Conservation (phyloP, 1,139 yeast genomes). For the Saccharomyces hybrid region DNA sequence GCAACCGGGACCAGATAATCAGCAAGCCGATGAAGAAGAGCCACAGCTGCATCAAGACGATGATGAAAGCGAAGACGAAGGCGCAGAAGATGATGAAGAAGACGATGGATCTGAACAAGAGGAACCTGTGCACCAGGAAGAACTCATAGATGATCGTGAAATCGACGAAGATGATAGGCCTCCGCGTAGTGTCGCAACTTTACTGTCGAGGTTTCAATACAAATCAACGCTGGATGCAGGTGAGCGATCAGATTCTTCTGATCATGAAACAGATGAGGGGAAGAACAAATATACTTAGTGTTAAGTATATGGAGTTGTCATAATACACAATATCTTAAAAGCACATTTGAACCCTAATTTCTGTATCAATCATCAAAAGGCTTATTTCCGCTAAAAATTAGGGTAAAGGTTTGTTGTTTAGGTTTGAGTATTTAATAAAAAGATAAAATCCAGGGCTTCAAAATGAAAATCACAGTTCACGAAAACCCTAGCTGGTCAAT, state of each 20-base stretch:
- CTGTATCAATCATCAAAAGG: not conserved
- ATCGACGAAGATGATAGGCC: slow-evolving; percentile 23
- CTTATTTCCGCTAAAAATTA: too few species aligned
- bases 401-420: too few species aligned
- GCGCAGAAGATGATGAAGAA: too few species aligned
- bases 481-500: not conserved
- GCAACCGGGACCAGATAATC: slow-evolving; percentile 16
- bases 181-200: not conserved
- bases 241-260: not conserved
- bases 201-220: not conserved
- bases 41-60: slow-evolving; percentile 4
- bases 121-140: slow-evolving; percentile 11
- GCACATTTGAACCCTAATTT: too few species aligned
- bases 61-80: slow-evolving; percentile 10
- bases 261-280: not conserved
- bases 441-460: not conserved
- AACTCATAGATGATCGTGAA: slow-evolving; percentile 27
- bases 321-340: not conserved
- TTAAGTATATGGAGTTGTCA: too few species aligned
- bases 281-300: not conserved
- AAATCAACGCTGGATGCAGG: not conserved
- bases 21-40: slow-evolving; percentile 10
- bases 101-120: slow-evolving; percentile 8
- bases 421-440: not conserved
- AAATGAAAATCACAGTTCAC: not conserved